phyloP scores from a whole-genome alignment of 2,329 filamentous ascomycete genomes.

The Fusarium citri region DNA sequence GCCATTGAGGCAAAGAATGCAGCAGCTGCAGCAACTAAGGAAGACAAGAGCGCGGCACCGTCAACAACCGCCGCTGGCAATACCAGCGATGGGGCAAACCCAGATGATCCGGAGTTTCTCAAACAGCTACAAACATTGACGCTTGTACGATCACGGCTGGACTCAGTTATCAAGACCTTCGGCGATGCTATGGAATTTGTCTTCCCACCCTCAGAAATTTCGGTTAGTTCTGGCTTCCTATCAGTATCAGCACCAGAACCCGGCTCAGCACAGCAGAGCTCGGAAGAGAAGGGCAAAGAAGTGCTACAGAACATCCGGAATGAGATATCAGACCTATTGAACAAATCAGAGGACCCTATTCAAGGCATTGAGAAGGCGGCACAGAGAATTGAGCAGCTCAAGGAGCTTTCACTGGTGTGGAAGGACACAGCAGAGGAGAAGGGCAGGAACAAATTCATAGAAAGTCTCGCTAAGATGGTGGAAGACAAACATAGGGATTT shows the following conservation, averaged over 20 bases:
- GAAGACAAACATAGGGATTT: slow-evolving; percentile 76
- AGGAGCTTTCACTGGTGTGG: slow-evolving; percentile 84
- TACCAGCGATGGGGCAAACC: slow-evolving; percentile 23
- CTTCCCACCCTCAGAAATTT: slow-evolving; percentile 87
- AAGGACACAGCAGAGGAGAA: slow-evolving; percentile 96
- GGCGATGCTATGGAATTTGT: slow-evolving; percentile 97
- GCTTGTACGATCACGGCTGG: slow-evolving; percentile 83
- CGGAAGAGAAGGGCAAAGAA: slow-evolving; percentile 88
- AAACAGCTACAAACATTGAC: slow-evolving; percentile 84
- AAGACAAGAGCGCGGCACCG: slow-evolving; percentile 35
- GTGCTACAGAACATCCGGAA: slow-evolving; percentile 76
- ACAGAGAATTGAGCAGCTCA: slow-evolving; percentile 79
- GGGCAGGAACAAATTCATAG: slow-evolving; percentile 83
- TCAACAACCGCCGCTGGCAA: slow-evolving; percentile 38
- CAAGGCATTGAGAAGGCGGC: slow-evolving; percentile 79
- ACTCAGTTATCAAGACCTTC: slow-evolving; percentile 90
- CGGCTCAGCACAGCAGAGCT: slow-evolving; percentile 71
- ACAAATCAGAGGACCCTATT: slow-evolving; percentile 66
- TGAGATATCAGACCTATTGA: slow-evolving; percentile 77
- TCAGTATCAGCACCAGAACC: slow-evolving; percentile 89
- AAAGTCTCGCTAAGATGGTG: slow-evolving; percentile 81
- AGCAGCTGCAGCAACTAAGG: slow-evolving; percentile 20
- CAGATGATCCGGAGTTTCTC: slow-evolving; percentile 74
- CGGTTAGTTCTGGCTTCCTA: slow-evolving; percentile 85
- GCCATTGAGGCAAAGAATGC: slow-evolving; percentile 44